Conservation (phyloP, 805 yeast genomes). For the Komagataella phaffii region DNA sequence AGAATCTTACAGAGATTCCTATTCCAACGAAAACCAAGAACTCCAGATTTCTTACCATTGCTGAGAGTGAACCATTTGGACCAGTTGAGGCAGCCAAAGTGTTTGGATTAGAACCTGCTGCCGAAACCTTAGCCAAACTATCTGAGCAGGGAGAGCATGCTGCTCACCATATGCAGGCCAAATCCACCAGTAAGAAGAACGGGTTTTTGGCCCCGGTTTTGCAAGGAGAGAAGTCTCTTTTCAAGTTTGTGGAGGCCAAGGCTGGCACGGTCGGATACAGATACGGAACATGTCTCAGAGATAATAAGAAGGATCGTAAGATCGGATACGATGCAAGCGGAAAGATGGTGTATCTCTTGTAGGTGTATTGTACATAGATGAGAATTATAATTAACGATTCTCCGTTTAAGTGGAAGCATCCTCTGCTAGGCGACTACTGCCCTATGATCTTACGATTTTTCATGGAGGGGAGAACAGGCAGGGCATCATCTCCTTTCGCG, state of each 20-base stretch:
- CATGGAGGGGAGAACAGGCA: not conserved
- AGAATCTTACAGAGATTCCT: conserved; percentile 89
- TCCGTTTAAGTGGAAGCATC: not conserved
- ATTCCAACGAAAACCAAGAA: conserved; percentile 71
- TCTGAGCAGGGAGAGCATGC: conserved; percentile 45
- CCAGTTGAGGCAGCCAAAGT: conserved; percentile 89
- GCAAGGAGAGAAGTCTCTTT: conserved; percentile 57
- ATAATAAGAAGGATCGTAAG: conserved; percentile 73
- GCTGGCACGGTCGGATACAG: conserved; percentile 84
- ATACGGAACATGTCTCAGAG: conserved; percentile 85
- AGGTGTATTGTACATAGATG: conserved; percentile 3
- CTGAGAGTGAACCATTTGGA: conserved; percentile 92
- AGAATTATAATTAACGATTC: not conserved
- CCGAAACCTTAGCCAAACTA: conserved; percentile 56
- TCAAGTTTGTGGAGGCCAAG: conserved; percentile 64
- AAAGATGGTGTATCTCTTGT: conserved; percentile 25
- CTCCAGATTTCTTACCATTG: conserved; percentile 76
- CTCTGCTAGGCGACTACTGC: no score
- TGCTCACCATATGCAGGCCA: conserved; percentile 16
- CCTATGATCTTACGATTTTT: not conserved
- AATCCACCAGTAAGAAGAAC: conserved; percentile 11
- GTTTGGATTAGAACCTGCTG: conserved; percentile 80
- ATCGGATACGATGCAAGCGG: conserved; percentile 62
- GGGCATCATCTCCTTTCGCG: not conserved
- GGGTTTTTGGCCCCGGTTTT: conserved; percentile 41